A percentile compares a stretch with the other conserved stretches of the same genome.
phyloP scores from a whole-genome alignment of 2,329 filamentous ascomycete genomes.

The Fusarium gaditjirri region DNA sequence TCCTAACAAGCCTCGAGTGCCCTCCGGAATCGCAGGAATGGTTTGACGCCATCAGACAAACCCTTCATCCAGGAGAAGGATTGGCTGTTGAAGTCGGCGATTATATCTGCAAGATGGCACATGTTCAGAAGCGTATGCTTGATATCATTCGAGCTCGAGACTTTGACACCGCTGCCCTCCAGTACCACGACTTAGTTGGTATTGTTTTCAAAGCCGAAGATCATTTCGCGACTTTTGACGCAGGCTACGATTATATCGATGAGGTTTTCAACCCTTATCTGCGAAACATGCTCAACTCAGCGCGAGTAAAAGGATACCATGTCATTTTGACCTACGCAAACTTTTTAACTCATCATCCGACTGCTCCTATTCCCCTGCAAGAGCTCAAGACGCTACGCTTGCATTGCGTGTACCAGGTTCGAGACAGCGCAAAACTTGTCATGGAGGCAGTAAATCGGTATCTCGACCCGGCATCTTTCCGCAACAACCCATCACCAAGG shows the following conservation, averaged over 20 bases:
- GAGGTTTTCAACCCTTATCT: conserved; percentile 46
- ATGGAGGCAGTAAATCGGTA: conserved; percentile 42
- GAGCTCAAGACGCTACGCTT: conserved; percentile 45
- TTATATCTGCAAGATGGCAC: conserved; percentile 45
- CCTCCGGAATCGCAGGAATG: conserved; percentile 52
- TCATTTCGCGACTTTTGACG: conserved; percentile 30
- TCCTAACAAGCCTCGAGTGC: conserved; percentile 47
- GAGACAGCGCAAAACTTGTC: conserved; percentile 44
- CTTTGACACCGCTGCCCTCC: conserved; percentile 41
- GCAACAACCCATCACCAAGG: conserved; percentile 46
- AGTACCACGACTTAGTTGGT: conserved; percentile 43
- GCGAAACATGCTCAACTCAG: conserved; percentile 47
- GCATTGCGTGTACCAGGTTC: conserved; percentile 44
- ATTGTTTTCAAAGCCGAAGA: conserved; percentile 44
- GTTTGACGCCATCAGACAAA: conserved; percentile 47
- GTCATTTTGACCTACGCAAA: conserved; percentile 49
- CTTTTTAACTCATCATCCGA: conserved; percentile 49
- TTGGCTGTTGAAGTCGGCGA: conserved; percentile 43
- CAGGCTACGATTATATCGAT: conserved; percentile 1
- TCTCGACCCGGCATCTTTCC: conserved; percentile 41
- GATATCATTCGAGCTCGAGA: conserved; percentile 44
- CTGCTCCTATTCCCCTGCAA: conserved; percentile 36
- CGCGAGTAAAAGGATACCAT: conserved; percentile 51
- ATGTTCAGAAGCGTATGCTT: conserved; percentile 44
- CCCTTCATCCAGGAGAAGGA: conserved; percentile 41